Evolutionary conservation across 75 land plant species (phyloP), one percentile per base, ranked within the genome.

Genomic region (Cunninghamia lanceolata): DNA sequence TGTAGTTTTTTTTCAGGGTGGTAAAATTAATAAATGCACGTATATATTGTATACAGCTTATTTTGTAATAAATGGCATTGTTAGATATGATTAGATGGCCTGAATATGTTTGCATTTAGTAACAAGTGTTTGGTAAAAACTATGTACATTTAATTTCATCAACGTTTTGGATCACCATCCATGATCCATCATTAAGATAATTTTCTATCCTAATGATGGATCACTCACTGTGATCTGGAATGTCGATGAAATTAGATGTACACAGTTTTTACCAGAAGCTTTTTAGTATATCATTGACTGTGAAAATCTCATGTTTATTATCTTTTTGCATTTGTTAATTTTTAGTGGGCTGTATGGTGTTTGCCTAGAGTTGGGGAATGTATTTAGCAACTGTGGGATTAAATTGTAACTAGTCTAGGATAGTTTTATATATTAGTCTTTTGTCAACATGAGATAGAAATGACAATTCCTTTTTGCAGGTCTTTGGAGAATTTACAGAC

Each of bases 401-500:
- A 11, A 42, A 53, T n/a, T 73, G 42, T 35, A 13, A 43, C 42
- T 86, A 13, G 35, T 53, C 50, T 71, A 36, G 79, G 52, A 25
- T 77, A 30, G 30, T 9, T 46, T 42, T 53, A 47, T 39, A n/a
- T 34, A 74, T 63, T 35, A 28, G 38, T 34, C 28, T 17, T 59
- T 25, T 59, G 21, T 3, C 7, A 59, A 25, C 4, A 59, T 5
- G 28, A 59, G 40, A 66, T 85, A 73, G 21, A 42, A 30, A 25
- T 35, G 32, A 13, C 34, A 40, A 56, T 50, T 3, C 42, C 63
- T 43, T 40, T 59, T 88, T 77, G 36, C 84, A 92, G 94, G 87
- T 92, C 6, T 95, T 94, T 84, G 93, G 96, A 32, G 96, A 95
- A 85, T 85, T 96, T 54, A 90, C 91, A 2, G 88, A 88, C 87